Base-by-base conservation (phyloP, 2,329 filamentous ascomycete species). In the Aspergillus sclerotialis region DNA sequence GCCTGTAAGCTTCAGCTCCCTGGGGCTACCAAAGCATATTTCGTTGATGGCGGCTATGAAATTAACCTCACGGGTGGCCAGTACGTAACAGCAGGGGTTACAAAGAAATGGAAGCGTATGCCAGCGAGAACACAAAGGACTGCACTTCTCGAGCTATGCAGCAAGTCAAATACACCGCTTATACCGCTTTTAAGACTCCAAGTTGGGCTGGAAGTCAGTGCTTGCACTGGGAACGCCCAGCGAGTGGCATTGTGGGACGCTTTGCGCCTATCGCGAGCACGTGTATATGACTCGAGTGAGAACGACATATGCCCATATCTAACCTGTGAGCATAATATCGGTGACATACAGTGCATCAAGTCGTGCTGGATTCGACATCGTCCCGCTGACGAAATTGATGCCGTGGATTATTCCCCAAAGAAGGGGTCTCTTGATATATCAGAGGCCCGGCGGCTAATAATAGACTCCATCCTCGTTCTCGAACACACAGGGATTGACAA, bases 221-320 rank as follows among this genome's bases (percentile, higher is more conserved):
- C 35, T 11, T 43, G 34, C 9, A 43, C 40, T 15, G 40, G 37
- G 12, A 43, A 43, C 21, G 40, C 37, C 11, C 32, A 21, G 11
- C 24, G 37, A 29, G 28, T 37, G 12, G 37, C 25, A 10, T 31
- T 42, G 4, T 42, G 37, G 40, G 37, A 42, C 33, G 40, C 32
- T 1, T 28, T 42, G n/a, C 40, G 37, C 16, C 19, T 42, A 19
- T 39, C 40, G 2, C 32, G 35, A n/a, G 33, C 34, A 25, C 17
- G 16, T 10, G 29, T 16, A 13, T 11, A 33, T 13, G 4, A 11
- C 18, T 17, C 3, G 6, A 23, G 10, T 31, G 8, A 18, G 23
- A 5, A 5, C 23, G 9, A 5, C 3, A 12, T 7, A 26, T 14
- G n/a, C n/a, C n/a, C n/a, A n/a, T n/a, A n/a, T n/a, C n/a, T n/a